phyloP scores from a whole-genome alignment of 306 rosid species.

The Calophaca sinica region DNA sequence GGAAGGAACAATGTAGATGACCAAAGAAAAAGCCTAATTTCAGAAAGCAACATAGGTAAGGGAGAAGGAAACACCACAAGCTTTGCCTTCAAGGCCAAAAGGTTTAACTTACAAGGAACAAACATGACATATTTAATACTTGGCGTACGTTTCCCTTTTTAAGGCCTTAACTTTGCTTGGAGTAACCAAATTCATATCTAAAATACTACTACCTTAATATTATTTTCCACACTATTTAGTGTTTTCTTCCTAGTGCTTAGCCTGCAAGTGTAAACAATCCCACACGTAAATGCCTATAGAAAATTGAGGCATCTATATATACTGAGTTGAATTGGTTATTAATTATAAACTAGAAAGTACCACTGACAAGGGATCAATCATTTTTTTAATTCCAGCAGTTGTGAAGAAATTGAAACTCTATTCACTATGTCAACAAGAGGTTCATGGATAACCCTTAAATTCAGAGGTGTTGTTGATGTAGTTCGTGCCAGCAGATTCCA shows the following conservation, averaged over 20 bases:
- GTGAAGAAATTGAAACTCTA: slow-evolving; percentile 30
- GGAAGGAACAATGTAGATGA: not conserved
- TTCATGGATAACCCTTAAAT: slow-evolving; percentile 45
- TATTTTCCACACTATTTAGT: slow-evolving; percentile 2
- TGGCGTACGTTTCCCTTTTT: slow-evolving; percentile 42
- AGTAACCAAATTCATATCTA: slow-evolving; percentile 50
- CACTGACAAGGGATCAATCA: slow-evolving; percentile 8
- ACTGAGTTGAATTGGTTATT: not conserved
- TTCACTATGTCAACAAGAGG: slow-evolving; percentile 51
- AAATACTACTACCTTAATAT: not conserved
- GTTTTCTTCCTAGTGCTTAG: slow-evolving; percentile 10
- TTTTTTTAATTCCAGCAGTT: not conserved
- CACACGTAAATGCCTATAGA: slow-evolving; percentile 38
- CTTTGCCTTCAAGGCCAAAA: slow-evolving; percentile 44
- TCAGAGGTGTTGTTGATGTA: slow-evolving; percentile 49
- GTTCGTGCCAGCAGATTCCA: slow-evolving; percentile 32
- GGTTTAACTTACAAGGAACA: slow-evolving; percentile 55
- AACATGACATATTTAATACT: slow-evolving; percentile 20
- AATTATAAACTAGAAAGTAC: slow-evolving; percentile 5
- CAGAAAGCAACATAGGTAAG: slow-evolving; percentile 26
- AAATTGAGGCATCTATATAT: slow-evolving; percentile 4
- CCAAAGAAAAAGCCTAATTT: slow-evolving; percentile 16
- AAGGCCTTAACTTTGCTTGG: slow-evolving; percentile 40
- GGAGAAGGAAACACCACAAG: slow-evolving; percentile 5
- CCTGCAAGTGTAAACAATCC: slow-evolving; percentile 43